Evolutionary conservation across 164 flowering plant species (phyloP).

Genomic region (Nymphaea thermarum): DNA sequence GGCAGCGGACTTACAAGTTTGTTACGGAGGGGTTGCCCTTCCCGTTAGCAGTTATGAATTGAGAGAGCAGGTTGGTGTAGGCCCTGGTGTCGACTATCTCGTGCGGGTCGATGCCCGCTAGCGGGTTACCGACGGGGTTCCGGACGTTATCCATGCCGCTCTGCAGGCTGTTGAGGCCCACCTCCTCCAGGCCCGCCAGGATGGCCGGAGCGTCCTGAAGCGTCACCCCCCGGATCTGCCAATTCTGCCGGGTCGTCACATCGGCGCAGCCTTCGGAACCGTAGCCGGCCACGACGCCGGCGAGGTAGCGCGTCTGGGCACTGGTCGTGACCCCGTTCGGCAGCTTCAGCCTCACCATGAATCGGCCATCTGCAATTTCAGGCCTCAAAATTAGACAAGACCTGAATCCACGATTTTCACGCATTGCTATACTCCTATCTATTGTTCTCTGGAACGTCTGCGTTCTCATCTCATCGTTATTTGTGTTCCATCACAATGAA

Average conservation of each 20-base stretch:
- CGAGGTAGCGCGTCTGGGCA: conserved; percentile 68
- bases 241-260: conserved; percentile 91
- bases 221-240: conserved; percentile 92
- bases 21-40: conserved; percentile 60
- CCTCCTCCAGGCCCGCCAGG: conserved; percentile 53
- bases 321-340: conserved; percentile 97
- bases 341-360: conserved; percentile 96
- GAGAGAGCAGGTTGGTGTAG: conserved; percentile 66
- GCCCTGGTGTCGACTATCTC: conserved; percentile 89
- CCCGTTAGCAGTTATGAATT: conserved; percentile 62
- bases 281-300: conserved; percentile 62
- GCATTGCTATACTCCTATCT: too few relatives aligned
- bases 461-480: too few relatives aligned
- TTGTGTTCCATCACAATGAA: too few relatives aligned
- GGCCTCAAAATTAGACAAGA: neutral
- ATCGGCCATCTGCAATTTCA: conserved; percentile 46
- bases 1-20: conserved; percentile 50
- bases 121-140: conserved; percentile 90
- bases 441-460: too few relatives aligned
- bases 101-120: conserved; percentile 81
- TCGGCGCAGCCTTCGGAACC: conserved; percentile 91
- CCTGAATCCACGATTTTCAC: neutral
- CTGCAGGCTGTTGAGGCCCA: conserved; percentile 86
- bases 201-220: conserved; percentile 85
- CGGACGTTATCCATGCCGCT: conserved; percentile 99